Base-by-base conservation (phyloP, 2,329 filamentous ascomycete species). In the Teratosphaeria pseudoeucalypti region DNA sequence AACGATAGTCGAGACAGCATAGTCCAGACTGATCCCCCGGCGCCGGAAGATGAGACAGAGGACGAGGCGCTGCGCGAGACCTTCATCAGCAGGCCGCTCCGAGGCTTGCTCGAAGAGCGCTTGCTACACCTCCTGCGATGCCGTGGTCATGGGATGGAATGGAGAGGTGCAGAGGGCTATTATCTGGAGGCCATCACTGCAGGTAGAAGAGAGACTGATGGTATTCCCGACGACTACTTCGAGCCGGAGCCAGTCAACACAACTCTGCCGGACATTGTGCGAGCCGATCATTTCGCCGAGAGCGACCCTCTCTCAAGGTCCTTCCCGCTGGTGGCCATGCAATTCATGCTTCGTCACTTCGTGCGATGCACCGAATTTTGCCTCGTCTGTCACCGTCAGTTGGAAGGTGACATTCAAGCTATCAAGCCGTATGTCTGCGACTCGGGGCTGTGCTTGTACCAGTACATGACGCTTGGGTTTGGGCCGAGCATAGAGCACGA, bases 401-500 rank as follows among this genome's bases (percentile, higher is more conserved):
- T 89, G 39, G 73, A 82, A 1, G 79, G 79, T 2, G 81, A 83
- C 0, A 85, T 92, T 43, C 83, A 86, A 66, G 83, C 87, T 1
- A 77, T 91, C 61, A 90, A 89, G 65, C 88, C 88, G 2, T 80
- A 81, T 62, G 90, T 96, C 53, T 96, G 92, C 73, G 82, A 83
- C 26, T 81, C 83, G 12, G 78, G 81, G 1, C 78, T 96, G 2
- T 96, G 92, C 68, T 77, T 95, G 3, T 95, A 89, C 68, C 92
- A 96, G 69, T 95, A 94, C 74, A 88, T 95, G 80, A 80, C 83
- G 16, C 78, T 95, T n/a, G 90, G 90, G 0, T 86, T 96, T 67
- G 92, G 91, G 0, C 88, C 89, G 1, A 90, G 85, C 66, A 84
- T 95, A 59, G 91, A 96, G 70, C 85, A 92, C 69, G 90, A 96